phyloP scores from a whole-genome alignment of 139 green algal species.

The Limnomonas spitsbergensis region DNA sequence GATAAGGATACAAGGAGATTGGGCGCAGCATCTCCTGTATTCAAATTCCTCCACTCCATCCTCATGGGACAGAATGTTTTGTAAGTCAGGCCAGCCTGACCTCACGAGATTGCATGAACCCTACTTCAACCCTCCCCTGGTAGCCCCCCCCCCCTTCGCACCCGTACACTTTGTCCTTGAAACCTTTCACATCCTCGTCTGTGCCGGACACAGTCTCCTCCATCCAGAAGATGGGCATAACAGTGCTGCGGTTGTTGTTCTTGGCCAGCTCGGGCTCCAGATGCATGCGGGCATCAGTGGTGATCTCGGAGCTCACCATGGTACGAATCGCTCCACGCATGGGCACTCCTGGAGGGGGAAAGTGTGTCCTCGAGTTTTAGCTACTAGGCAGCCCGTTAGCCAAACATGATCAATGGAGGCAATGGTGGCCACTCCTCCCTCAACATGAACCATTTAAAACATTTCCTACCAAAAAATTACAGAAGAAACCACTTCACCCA shows the following conservation, averaged over 20 bases:
- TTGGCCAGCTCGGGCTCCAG: conserved; percentile 12
- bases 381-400: neutral
- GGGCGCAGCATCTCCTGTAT: no score
- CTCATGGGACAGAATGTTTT: no score
- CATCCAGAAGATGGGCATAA: conserved; percentile 17
- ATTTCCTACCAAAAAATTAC: no score
- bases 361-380: neutral
- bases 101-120: no score
- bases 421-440: no score
- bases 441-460: no score
- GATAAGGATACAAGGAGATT: neutral
- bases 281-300: neutral
- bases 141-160: neutral
- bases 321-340: conserved; percentile 2
- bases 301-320: conserved; percentile 15
- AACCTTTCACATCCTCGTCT: neutral
- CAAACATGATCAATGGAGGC: no score
- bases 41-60: no score
- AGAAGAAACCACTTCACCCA: no score
- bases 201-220: neutral
- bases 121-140: neutral
- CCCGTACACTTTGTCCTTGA: conserved; percentile 5
- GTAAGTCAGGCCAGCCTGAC: no score
- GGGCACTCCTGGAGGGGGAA: conserved; percentile 3
- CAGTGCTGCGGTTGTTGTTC: neutral